Evolutionary conservation across 345 rosid species (phyloP).

Genomic region (Cardiospermum halicacabum): DNA sequence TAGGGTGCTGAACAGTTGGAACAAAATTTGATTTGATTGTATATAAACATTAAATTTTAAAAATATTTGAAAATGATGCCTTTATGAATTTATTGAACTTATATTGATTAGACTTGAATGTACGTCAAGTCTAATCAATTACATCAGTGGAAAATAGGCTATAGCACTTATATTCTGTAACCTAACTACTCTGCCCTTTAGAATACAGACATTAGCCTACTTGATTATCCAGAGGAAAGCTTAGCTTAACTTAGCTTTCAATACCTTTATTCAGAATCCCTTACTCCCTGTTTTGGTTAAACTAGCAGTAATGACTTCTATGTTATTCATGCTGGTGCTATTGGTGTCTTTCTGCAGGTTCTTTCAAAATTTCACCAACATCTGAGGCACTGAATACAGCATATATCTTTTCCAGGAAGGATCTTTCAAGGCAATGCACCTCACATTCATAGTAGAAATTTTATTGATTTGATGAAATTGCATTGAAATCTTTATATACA

Average conservation of each 20-base stretch:
- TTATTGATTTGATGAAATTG: neutral
- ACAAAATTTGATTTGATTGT: neutral
- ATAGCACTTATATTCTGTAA: neutral
- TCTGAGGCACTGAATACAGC: slow-evolving; percentile 70
- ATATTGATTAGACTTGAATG: no score
- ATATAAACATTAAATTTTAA: no score
- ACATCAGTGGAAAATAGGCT: no score
- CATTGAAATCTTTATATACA: neutral
- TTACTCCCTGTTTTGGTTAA: neutral
- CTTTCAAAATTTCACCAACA: slow-evolving; percentile 54
- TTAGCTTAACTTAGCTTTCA: neutral
- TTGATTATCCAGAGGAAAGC: neutral
- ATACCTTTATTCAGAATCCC: neutral
- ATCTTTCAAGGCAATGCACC: slow-evolving; percentile 68
- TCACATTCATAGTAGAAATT: neutral
- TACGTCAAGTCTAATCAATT: no score
- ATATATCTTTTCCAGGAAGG: slow-evolving; percentile 79
- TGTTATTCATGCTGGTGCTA: neutral
- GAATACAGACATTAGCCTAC: neutral
- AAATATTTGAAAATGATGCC: neutral
- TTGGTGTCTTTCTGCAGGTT: slow-evolving; percentile 45
- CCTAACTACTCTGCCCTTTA: neutral
- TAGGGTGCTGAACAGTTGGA: neutral
- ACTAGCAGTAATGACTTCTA: slow-evolving; percentile 4
- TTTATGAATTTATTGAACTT: neutral